These are phyloP conservation scores for Alternaria alternata DNA, from an alignment of 2,329 filamentous ascomycete genomes.

Conservation along the genomic window DNA sequence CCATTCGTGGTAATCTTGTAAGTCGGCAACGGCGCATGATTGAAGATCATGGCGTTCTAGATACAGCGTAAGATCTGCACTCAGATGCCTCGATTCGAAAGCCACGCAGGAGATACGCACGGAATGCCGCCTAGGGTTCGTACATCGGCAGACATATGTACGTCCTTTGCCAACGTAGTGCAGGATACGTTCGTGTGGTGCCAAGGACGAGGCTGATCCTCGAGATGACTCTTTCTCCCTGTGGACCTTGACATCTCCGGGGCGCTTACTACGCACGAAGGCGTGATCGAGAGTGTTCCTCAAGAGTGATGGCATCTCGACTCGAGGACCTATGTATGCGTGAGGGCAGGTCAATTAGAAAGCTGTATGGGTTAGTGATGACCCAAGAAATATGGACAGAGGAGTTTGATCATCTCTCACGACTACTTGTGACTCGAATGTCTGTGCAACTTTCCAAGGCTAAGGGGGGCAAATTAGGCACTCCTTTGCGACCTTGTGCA, in stretches of 20 bases:
- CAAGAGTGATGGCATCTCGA: neutral
- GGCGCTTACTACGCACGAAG: conserved; percentile 17
- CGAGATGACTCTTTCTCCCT: conserved; percentile 1
- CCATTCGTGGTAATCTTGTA: neutral
- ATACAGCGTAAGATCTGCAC: conserved; percentile 15
- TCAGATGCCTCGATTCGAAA: conserved; percentile 11
- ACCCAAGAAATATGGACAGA: neutral
- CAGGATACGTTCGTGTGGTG: neutral
- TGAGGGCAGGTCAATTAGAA: neutral
- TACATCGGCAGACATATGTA: conserved; percentile 15
- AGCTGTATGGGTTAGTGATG: neutral
- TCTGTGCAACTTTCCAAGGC: neutral
- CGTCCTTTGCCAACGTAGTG: conserved; percentile 12
- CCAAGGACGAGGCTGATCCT: neutral
- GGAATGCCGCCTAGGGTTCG: conserved; percentile 3
- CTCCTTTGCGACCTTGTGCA: neutral
- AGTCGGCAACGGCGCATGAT: conserved; percentile 7
- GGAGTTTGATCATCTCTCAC: neutral
- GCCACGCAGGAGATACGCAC: neutral
- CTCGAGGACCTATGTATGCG: neutral
- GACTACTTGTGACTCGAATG: neutral
- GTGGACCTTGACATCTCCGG: conserved; percentile 14
- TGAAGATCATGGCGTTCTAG: conserved; percentile 15
- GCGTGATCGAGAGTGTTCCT: conserved; percentile 1
- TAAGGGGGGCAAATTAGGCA: neutral